Evolutionary conservation across 2,329 filamentous ascomycete species (phyloP).

Genomic region (Monilinia vaccinii-corymbosi): DNA sequence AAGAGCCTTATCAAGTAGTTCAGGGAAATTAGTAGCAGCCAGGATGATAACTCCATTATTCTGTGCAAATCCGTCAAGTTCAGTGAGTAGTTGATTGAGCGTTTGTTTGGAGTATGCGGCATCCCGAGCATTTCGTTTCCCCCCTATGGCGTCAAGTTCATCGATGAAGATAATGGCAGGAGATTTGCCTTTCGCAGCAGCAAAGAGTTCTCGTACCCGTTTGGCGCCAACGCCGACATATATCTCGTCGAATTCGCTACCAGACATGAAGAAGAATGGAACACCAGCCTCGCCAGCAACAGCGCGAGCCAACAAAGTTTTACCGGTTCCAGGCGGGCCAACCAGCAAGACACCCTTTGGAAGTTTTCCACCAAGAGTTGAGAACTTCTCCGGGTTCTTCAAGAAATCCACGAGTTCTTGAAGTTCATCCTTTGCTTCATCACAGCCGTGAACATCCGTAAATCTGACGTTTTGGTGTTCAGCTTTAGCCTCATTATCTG

Average conservation of each 20-base stretch:
- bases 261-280: constrained; percentile 99
- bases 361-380: constrained; percentile 86
- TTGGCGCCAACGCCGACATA: constrained; percentile 97
- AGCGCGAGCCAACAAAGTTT: constrained; percentile 88
- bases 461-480: constrained; percentile 90
- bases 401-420: constrained; percentile 96
- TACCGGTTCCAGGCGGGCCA: constrained; percentile 93
- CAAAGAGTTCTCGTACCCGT: constrained; percentile 88
- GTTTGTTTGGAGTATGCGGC: constrained; percentile 96
- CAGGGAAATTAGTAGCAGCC: constrained; percentile 91
- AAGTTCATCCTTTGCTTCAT: constrained; percentile 96
- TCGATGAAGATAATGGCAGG: constrained; percentile 95
- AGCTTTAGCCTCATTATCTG: constrained; percentile 76
- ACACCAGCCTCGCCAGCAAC: constrained; percentile 96
- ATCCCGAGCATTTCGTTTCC: constrained; percentile 85
- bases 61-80: constrained; percentile 94
- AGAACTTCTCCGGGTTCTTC: constrained; percentile 87
- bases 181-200: constrained; percentile 72
- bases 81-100: constrained; percentile 90
- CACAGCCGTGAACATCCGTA: constrained; percentile 89
- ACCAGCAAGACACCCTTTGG: constrained; percentile 94
- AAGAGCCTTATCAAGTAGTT: constrained; percentile 87
- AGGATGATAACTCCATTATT: constrained; percentile 92
- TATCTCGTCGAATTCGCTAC: constrained; percentile 95
- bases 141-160: constrained; percentile 87